These are phyloP conservation scores for Termitomyces sp. DNA, from an alignment of 768 basidiomycete species.

Conservation along the genomic window DNA sequence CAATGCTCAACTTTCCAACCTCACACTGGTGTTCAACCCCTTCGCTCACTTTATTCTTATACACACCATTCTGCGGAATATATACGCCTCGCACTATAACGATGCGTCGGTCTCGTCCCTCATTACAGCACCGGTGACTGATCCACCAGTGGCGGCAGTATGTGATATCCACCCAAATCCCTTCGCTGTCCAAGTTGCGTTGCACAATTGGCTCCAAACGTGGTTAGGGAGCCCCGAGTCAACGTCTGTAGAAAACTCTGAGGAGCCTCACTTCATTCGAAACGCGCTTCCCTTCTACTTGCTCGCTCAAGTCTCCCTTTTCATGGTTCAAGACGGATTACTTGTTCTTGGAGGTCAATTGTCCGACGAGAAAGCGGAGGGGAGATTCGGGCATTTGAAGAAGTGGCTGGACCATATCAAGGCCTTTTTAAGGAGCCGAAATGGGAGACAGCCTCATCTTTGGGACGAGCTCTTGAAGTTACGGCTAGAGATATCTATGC, in stretches of 20 bases:
- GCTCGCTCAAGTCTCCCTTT: slow-evolving; percentile 50
- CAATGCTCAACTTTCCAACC: slow-evolving; percentile 22
- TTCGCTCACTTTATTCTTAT: slow-evolving; percentile 42
- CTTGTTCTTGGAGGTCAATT: slow-evolving; percentile 9
- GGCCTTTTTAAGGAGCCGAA: slow-evolving; percentile 35
- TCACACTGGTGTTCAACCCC: slow-evolving; percentile 27
- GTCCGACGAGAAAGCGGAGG: slow-evolving; percentile 2
- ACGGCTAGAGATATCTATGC: slow-evolving; percentile 18
- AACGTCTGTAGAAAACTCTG: slow-evolving; percentile 17
- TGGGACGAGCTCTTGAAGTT: slow-evolving; percentile 46
- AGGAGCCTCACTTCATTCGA: slow-evolving; percentile 32
- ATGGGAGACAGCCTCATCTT: slow-evolving; percentile 33
- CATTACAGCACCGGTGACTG: not conserved
- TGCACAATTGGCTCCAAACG: slow-evolving; percentile 57
- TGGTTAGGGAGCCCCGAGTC: slow-evolving; percentile 39
- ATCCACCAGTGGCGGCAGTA: not conserved
- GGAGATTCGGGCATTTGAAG: slow-evolving; percentile 41
- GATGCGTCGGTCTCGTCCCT: not conserved
- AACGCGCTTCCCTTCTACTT: slow-evolving; percentile 56
- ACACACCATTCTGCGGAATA: slow-evolving; percentile 37
- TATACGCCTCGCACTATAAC: slow-evolving; percentile 22
- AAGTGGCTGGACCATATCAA: slow-evolving; percentile 46
- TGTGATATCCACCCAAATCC: not conserved
- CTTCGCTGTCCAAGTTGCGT: slow-evolving; percentile 38
- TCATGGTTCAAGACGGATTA: slow-evolving; percentile 46